Conservation (phyloP, 495 filamentous ascomycete genomes). For the Xylaria telfairii region DNA sequence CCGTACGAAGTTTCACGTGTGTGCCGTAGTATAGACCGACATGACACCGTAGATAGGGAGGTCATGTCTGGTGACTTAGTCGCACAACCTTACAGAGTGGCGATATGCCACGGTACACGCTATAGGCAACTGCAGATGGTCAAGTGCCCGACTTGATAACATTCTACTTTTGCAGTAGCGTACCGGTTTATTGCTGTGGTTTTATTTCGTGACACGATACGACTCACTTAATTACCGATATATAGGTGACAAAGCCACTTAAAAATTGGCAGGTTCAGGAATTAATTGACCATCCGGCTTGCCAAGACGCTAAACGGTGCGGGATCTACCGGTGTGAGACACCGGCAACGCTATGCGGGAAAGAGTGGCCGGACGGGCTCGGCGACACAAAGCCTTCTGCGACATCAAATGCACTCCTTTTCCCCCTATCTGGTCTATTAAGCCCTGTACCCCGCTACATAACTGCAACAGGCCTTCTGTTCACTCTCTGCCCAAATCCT, state of each 20-base stretch:
- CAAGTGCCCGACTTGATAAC: too few species aligned
- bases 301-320: too few species aligned
- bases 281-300: constrained; percentile 4
- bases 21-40: constrained; percentile 5
- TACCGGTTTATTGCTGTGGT: not conserved
- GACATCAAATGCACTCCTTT: too few species aligned
- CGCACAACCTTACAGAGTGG: constrained; percentile 7
- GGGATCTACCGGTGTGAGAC: too few species aligned
- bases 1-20: constrained; percentile 11
- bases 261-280: constrained; percentile 12
- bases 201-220: constrained; percentile 9
- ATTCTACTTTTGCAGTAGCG: constrained; percentile 3
- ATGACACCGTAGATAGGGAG: constrained; percentile 1
- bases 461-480: too few species aligned
- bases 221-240: constrained; percentile 7
- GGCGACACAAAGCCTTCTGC: too few species aligned
- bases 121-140: constrained; percentile 3
- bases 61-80: constrained; percentile 4
- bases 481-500: too few species aligned
- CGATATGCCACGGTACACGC: constrained; percentile 3
- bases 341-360: too few species aligned
- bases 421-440: constrained; percentile 15
- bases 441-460: too few species aligned
- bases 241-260: too few species aligned
- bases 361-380: too few species aligned